Base-by-base conservation (phyloP, 805 yeast species). In the Kodamaea leandrae region DNA sequence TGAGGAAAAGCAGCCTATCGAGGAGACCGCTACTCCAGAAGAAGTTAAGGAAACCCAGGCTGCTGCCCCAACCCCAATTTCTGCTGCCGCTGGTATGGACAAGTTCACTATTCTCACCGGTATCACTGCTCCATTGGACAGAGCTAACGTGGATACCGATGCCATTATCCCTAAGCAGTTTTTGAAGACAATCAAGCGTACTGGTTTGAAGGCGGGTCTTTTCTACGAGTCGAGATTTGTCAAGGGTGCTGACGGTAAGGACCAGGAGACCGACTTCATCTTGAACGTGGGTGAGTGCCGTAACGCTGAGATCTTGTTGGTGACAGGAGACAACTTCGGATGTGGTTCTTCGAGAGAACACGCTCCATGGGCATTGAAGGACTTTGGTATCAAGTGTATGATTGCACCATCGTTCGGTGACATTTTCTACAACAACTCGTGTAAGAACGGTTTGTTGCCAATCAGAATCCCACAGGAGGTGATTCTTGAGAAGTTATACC, bases 301-400 rank as follows among this genome's bases (percentile, higher is more conserved):
- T 51, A 57, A 75, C 17, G 83, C 98, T 15, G 82, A 85, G 64
- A 83, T 91, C 52, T 72, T 93, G 51, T 83, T 91, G 52, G 96
- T 89, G 45, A 81, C 95, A 32, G 99, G 99, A 63, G 95, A 87
- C 61, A 93, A 93, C 74, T 93, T 93, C 61, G 99, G 99, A 52
- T 93, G 99, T 73, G 99, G 99, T 57, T 90, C 97, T 29, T 90
- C 97, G 2, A 87, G 99, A 77, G 99, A 93, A 67, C 99, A 93
- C 59, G 99, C 99, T 24, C 98, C 99, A 44, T 93, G 99, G 99
- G 98, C 99, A 2, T 76, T 93, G 52, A 90, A 89, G 57, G 99
- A 93, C 68, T 93, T 93, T 58, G 99, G 99, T 66, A 89, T 93
- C 65, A 83, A 86, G 65, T 83, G 91, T 49, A 86, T 93, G 58